Evolutionary conservation across 202 grass and related monocot species (phyloP).

Genomic region (Cymbopogon flexuosus): DNA sequence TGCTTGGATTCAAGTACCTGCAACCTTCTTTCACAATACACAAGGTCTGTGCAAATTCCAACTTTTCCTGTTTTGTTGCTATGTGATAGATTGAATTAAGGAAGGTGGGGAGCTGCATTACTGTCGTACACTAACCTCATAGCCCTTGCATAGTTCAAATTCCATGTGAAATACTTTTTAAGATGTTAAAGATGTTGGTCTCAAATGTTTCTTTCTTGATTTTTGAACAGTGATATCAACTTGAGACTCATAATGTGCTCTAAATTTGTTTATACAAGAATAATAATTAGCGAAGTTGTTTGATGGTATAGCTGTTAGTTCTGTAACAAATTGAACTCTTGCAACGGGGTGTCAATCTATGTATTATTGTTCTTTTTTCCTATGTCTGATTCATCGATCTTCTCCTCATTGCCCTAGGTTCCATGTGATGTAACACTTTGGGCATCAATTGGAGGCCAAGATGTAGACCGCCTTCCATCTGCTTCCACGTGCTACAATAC

Average conservation of each 20-base stretch:
- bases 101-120: background rate
- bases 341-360: background rate
- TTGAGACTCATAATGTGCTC: background rate
- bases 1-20: slow-evolving; percentile 94
- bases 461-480: slow-evolving; percentile 90
- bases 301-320: background rate
- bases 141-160: background rate
- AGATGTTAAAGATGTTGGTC: too few species aligned
- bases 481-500: slow-evolving; percentile 98
- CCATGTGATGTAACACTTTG: slow-evolving; percentile 82
- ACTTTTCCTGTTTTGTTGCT: background rate
- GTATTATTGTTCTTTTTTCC: background rate
- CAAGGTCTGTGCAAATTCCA: slow-evolving; percentile 51
- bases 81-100: background rate
- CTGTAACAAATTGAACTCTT: background rate
- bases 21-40: slow-evolving; percentile 93
- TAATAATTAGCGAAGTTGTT: background rate
- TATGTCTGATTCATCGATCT: background rate
- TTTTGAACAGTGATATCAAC: background rate
- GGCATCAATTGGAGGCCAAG: slow-evolving; percentile 91
- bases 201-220: background rate
- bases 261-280: background rate
- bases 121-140: background rate
- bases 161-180: background rate
- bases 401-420: slow-evolving; percentile 45